Base-by-base conservation (phyloP, 1,284 basidiomycete species). In the Amylostereum areolatum region DNA sequence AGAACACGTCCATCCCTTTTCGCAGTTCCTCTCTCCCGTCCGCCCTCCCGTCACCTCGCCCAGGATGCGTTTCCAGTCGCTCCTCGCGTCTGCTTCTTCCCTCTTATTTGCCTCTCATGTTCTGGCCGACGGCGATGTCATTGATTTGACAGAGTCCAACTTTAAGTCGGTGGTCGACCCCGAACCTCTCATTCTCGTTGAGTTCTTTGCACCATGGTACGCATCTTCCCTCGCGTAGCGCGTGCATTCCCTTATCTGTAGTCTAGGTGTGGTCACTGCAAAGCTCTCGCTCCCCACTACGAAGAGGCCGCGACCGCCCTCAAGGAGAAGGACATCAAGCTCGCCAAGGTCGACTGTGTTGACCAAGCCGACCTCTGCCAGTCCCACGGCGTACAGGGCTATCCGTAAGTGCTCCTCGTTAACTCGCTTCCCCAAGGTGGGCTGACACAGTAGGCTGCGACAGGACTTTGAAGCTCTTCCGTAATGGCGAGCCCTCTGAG, bases 281-380 rank as follows among this genome's bases (percentile, higher is more conserved):
- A 95, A 67, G 86, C 89, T 45, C 78, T 95, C 45, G 92, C 91
- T 28, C 92, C 91, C 53, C 84, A 99, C 62, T 99, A 98, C 65
- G 95, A 97, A 69, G 90, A 93, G 68, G 96, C 97, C 11, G 94
- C 97, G 3, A 96, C 92, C 18, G 75, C 83, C 45, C 84, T 99
- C 66, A 95, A 96, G 72, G 86, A 87, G 56, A 87, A 83, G 66
- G 75, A 77, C 67, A 93, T 99, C 74, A 90, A 90, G 70, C 73
- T 99, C 49, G 95, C 94, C 58, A 97, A 99, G 70, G 92, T 94
- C 52, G 93, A 97, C 74, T 97, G 93, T 69, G 93, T 95, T 45
- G 89, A 90, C 55, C 74, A 95, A 60, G 81, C 85, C 25, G 89
- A 93, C 50, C 78, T 97, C 42, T 97, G 94, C 72, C 83, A 88